phyloP scores from a whole-genome alignment of 768 basidiomycete species.

The Mycena galopus region DNA sequence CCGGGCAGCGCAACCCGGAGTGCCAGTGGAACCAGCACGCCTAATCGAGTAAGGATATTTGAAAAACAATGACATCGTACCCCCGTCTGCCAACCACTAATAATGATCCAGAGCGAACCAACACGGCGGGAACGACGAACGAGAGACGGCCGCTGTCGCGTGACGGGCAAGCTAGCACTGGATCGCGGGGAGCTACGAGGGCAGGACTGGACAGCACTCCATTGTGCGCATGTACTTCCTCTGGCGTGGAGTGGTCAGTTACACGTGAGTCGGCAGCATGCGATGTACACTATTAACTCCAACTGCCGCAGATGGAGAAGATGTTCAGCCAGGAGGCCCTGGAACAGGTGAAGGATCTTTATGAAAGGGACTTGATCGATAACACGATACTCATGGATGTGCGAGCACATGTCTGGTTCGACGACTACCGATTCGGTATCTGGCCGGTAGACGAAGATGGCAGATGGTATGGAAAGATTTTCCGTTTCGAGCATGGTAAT shows the following conservation, averaged over 20 bases:
- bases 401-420: constrained; percentile 16
- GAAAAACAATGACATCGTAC: background rate
- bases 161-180: constrained; percentile 11
- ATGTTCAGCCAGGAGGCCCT: constrained; percentile 6
- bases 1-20: constrained; percentile 6
- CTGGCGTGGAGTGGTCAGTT: constrained; percentile 7
- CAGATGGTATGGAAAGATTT: constrained; percentile 21
- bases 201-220: constrained; percentile 14
- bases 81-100: background rate
- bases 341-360: constrained; percentile 4
- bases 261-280: background rate
- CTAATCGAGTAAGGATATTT: background rate
- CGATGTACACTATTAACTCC: background rate
- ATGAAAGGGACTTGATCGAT: background rate
- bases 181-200: constrained; percentile 14
- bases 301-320: constrained; percentile 1
- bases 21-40: constrained; percentile 9
- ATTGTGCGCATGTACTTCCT: constrained; percentile 21
- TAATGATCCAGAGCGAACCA: background rate
- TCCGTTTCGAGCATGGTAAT: constrained; percentile 19
- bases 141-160: constrained; percentile 20
- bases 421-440: constrained; percentile 22
- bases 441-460: constrained; percentile 17
- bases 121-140: constrained; percentile 9
- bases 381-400: constrained; percentile 26